Conservation (phyloP, 495 filamentous ascomycete genomes). For the Aspergillus sclerotioniger region DNA sequence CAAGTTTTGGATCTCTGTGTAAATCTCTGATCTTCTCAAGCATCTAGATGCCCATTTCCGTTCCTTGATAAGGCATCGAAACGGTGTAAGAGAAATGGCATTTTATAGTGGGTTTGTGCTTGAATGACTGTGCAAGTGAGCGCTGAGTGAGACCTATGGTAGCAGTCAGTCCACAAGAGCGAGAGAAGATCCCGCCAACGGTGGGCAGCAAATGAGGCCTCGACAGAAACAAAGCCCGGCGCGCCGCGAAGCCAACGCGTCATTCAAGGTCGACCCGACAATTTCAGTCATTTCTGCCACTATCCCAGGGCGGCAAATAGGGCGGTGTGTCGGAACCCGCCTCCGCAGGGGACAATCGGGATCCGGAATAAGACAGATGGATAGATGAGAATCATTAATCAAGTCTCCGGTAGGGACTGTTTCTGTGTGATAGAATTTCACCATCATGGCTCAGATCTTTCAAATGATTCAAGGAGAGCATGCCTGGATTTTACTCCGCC, state of each 20-base stretch:
- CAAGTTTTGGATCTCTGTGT: neutral
- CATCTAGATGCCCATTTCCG: neutral
- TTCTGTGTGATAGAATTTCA: too few species aligned
- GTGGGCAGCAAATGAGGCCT: too few species aligned
- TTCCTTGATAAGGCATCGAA: neutral
- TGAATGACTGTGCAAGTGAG: neutral
- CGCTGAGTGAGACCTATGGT: neutral
- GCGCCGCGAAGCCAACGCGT: neutral
- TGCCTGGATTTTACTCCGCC: too few species aligned
- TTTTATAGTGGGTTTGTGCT: neutral
- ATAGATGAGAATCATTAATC: too few species aligned
- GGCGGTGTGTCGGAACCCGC: neutral
- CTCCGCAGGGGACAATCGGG: too few species aligned
- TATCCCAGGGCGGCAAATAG: neutral
- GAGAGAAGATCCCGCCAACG: neutral
- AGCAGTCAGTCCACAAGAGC: neutral
- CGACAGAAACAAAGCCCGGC: too few species aligned
- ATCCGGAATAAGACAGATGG: too few species aligned
- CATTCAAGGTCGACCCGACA: neutral
- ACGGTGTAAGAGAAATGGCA: neutral
- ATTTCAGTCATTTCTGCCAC: neutral
- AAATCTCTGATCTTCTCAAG: neutral
- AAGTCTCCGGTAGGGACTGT: too few species aligned
- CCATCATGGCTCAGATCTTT: too few species aligned
- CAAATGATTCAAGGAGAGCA: too few species aligned